A percentile compares a stretch with the other conserved stretches of the same genome.
Evolutionary conservation across 1,284 basidiomycete genomes (phyloP).

Genomic region (Athelia psychrophila): DNA sequence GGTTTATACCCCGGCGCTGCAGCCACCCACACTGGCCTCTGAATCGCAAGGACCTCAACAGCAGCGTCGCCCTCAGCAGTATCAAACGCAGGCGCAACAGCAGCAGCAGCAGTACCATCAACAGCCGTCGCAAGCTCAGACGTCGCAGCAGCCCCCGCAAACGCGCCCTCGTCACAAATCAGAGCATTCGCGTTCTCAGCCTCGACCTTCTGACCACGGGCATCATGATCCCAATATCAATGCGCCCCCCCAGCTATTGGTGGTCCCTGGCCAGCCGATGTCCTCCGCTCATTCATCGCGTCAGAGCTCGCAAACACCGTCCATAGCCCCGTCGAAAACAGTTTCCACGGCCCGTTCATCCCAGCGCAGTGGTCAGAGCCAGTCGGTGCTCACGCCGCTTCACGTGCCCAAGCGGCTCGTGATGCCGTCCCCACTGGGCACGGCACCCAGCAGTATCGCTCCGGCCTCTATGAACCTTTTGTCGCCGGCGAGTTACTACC

Average conservation of each 20-base stretch:
- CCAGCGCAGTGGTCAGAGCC: constrained; percentile 11
- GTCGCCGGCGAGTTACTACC: too few species aligned
- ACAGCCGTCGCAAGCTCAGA: background rate
- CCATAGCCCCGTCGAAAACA: background rate
- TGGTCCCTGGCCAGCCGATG: background rate
- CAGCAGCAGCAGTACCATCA: background rate
- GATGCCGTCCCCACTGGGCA: constrained; percentile 65
- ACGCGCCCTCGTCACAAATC: too few species aligned
- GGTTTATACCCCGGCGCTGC: too few species aligned
- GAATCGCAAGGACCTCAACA: background rate
- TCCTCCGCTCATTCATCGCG: constrained; percentile 3
- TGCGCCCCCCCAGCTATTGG: background rate
- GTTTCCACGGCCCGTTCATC: background rate
- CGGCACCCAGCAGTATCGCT: constrained; percentile 21
- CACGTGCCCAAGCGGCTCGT: constrained; percentile 61
- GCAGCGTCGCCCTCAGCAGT: background rate
- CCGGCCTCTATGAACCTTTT: background rate
- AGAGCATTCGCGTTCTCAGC: constrained; percentile 5
- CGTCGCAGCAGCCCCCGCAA: too few species aligned
- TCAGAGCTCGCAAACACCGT: constrained; percentile 18
- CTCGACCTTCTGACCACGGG: constrained; percentile 4
- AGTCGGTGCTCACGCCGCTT: constrained; percentile 28
- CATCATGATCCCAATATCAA: background rate
- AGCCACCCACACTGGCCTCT: background rate
- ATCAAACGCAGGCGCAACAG: background rate